Base-by-base conservation (phyloP, 371 early-diverging fungal genomes). In the Chytridium lagenaria region DNA sequence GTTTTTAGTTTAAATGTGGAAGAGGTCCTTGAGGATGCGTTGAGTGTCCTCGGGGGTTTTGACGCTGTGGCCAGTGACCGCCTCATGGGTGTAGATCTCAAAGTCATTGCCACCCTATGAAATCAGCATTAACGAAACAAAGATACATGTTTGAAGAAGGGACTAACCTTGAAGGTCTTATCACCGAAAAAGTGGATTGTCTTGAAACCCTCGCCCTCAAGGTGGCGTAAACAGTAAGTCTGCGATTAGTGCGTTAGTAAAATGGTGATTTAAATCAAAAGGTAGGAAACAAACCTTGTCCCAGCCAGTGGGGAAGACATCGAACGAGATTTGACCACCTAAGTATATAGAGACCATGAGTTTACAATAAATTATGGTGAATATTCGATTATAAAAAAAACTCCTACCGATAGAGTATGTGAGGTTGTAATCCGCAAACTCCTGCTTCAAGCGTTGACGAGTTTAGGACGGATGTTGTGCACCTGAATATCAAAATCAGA, bases 231-330 rank as follows among this genome's bases (percentile, higher is more conserved):
- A 83, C 99, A 99, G 86, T 96, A 99, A 55, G 99, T 99, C 91
- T 74, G n/a, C 31, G 39, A 65, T 37, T 15, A 23, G 40, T 67
- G 5, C 40, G 22, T 23, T 39, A 49, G 33, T 38, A 57, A 26
- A 57, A 57, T 7, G 19, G 57, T 7, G 57, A 5, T 10, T 30
- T 5, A 7, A 26, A n/a, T 19, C 12, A 57, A 57, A 57, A 16
- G 59, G 12, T 12, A 19, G 37, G 26, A 50, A 37, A 19, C 26
- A 37, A 50, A 74, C 76, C 79, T 98, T 98, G 86, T 98, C 99
- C 99, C 99, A 99, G 38, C 99, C 99, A 59, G 89, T 90, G 50
- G 99, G 99, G 90, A 99, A 99, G 26, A 99, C 95, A 83, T 99
- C 99, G 79, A 99, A 98, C 3, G 99, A 99, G 80, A 99, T 99